Base-by-base conservation (phyloP, 2,329 filamentous ascomycete species). In the Exophiala oligosperma region DNA sequence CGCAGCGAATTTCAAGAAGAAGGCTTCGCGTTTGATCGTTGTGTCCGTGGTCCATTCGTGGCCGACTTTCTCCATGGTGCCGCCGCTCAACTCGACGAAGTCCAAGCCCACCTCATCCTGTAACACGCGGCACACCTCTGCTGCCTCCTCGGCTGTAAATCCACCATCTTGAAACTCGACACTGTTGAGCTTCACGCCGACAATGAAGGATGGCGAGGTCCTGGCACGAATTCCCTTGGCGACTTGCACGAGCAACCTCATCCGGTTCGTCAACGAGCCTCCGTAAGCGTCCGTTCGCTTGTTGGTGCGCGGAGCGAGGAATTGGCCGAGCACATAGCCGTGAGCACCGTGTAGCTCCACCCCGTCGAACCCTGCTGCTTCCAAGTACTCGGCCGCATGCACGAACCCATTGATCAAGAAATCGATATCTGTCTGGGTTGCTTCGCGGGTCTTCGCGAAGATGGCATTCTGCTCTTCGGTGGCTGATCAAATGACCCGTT, bases 221-320 rank as follows among this genome's bases (percentile, higher is more conserved):
- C 63, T 52, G 48, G 60, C 40, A 32, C 66, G 63, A 38, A 70
- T 69, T 23, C 61, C 59, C 52, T 77, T 68, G 54, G 82, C 76
- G 44, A 84, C 73, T 65, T 88, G 83, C 5, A 79, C 65, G 43
- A 86, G 74, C 35, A 88, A 68, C 17, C 86, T 80, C 14, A 76
- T 81, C 61, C 86, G 81, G 75, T 88, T 88, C 67, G 85, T 81
- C 64, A 88, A 84, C 69, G 76, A 79, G 57, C 87, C 86, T 52
- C 86, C 86, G 70, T 89, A 89, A 52, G 79, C 66, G 70, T 89
- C 86, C 21, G 81, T 88, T 49, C 86, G 80, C 70, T 77, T 67
- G 65, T 86, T 86, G 0, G 74, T 77, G 29, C 72, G 75, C 1
- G 74, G 70, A 4, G 77, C 79, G 12, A 86, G 68, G 66, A 86